A percentile compares a stretch with the other conserved stretches of the same genome.
Conservation (phyloP, 2,329 filamentous ascomycete genomes). For the Clarireedia paspali region DNA sequence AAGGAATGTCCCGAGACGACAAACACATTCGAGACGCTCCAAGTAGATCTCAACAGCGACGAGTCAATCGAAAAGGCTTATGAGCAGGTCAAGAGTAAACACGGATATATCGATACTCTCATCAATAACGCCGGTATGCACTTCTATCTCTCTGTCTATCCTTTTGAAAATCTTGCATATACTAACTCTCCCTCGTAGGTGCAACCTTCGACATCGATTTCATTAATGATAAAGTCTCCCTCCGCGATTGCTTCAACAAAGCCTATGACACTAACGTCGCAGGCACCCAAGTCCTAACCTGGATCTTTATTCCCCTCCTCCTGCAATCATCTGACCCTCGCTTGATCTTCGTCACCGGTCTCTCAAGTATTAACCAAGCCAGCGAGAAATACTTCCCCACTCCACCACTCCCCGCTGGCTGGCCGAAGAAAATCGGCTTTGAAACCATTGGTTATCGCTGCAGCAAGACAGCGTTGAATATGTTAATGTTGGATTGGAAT, state of each 20-base stretch:
- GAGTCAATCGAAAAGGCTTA: constrained; percentile 19
- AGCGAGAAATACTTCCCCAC: constrained; percentile 22
- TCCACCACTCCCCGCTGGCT: constrained; percentile 28
- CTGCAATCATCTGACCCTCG: constrained; percentile 37
- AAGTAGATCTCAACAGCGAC: constrained; percentile 20
- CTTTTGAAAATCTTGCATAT: background rate
- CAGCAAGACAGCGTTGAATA: constrained; percentile 39
- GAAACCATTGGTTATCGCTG: constrained; percentile 32
- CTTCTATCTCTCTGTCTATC: background rate
- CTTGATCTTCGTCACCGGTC: constrained; percentile 39
- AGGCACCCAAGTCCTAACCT: constrained; percentile 26
- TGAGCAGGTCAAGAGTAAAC: constrained; percentile 12
- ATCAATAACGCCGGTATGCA: constrained; percentile 20
- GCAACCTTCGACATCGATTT: constrained; percentile 28
- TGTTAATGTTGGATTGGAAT: constrained; percentile 41
- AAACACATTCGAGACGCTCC: constrained; percentile 14
- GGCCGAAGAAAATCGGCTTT: constrained; percentile 33
- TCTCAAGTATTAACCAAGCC: constrained; percentile 28
- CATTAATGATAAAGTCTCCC: constrained; percentile 21
- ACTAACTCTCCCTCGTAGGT: constrained; percentile 4
- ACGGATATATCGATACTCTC: constrained; percentile 15
- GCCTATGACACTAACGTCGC: constrained; percentile 30
- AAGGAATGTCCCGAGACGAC: constrained; percentile 27
- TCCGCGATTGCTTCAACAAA: constrained; percentile 21
- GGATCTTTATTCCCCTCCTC: constrained; percentile 29